Base-by-base conservation (phyloP, 2,329 filamentous ascomycete species). In the Ophiostoma quercus region DNA sequence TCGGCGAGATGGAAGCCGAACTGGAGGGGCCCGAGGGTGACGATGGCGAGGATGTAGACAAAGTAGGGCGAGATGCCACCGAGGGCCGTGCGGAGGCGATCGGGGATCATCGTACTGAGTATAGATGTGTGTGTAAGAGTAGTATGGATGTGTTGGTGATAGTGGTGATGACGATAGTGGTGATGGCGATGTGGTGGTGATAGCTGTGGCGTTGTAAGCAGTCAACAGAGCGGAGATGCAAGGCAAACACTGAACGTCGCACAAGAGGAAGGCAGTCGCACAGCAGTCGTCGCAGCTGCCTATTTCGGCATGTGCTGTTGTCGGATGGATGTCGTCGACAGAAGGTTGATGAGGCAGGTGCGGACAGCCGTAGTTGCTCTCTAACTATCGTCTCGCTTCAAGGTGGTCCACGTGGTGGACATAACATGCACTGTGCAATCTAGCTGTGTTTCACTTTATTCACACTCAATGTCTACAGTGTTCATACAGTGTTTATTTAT, bases 1-100 rank as follows among this genome's bases (percentile, higher is more conserved):
- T 98, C 95, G 75, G 93, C 92, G 78, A 98, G 80, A 79, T 98
- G 94, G 80, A 92, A 97, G 73, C 95, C 95, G 77, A 97, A 99
- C 76, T 97, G 92, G 63, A 98, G 85, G 1, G 95, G 92, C 0
- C 94, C 95, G 22, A 97, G 81, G 0, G 93, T 96, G 62, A 91
- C 87, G 71, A 94, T 84, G 71, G 88, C 80, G 69, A 98, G 85
- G 66, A 95, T 81, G 76, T 92, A 87, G 76, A 95, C 77, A 75
- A 98, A 87, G 79, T 92, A 96, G 5, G 87, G 83, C 47, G 92
- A 95, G 69, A 93, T 82, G 75, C 83, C 80, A 73, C 77, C 78
- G 68, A 82, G 73, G 70, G 76, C 77, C 70, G 78, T 68, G 54
- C 70, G 69, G 12, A 73, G 68, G 76, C 43, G 87, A 87, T 67